Conservation (phyloP, 257 asterid genomes). For the Fraxinus quadrangulata region DNA sequence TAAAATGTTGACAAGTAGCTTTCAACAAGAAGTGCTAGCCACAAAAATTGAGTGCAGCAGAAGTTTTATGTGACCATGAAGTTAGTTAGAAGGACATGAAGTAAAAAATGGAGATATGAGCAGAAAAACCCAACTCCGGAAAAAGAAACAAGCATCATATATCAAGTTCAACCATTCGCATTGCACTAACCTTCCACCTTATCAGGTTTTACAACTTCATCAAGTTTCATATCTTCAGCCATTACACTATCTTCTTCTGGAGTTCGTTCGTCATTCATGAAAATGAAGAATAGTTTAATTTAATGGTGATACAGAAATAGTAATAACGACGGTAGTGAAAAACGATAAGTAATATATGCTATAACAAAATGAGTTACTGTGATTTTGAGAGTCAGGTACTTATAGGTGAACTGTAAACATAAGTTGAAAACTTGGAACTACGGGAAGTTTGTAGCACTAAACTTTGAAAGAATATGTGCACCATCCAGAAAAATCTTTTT, state of each 20-base stretch:
- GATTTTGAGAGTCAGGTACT: not conserved
- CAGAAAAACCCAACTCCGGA: not conserved
- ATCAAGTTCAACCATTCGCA: not conserved
- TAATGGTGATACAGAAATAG: not conserved
- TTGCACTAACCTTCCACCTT: slow-evolving; percentile 33
- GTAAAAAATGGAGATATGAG: not conserved
- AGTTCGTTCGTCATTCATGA: slow-evolving; percentile 27
- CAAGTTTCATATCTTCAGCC: slow-evolving; percentile 42
- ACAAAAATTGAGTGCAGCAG: not conserved
- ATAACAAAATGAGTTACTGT: not conserved
- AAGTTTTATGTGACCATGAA: not conserved
- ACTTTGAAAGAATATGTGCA: not conserved
- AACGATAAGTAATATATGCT: not conserved
- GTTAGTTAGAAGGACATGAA: not conserved
- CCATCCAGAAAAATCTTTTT: not conserved
- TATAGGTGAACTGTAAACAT: not conserved
- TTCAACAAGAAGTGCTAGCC: not conserved
- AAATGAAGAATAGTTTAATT: not conserved
- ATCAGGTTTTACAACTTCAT: slow-evolving; percentile 33
- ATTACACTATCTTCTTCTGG: slow-evolving; percentile 42
- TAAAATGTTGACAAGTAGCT: not conserved
- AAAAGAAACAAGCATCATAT: slow-evolving; percentile 1
- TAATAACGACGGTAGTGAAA: not conserved
- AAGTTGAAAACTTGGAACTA: not conserved
- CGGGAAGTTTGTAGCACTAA: not conserved